Percentiles rank a stretch among this genome's conserved stretches.
Conservation (phyloP, 2,329 filamentous ascomycete genomes). For the Chaetothyriales sp. region DNA sequence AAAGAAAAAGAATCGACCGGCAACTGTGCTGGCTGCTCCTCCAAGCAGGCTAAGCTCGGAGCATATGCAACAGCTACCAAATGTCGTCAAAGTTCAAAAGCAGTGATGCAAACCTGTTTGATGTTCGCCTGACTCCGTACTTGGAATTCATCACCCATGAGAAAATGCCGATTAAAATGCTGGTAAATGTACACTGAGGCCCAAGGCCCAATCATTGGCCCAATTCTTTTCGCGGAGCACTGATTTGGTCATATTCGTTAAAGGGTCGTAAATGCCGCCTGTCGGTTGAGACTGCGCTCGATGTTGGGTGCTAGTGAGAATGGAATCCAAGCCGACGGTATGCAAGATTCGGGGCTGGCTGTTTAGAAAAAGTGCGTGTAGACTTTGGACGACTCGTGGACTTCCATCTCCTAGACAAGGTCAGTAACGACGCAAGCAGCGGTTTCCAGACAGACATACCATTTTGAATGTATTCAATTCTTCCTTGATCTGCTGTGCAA, state of each 20-base stretch:
- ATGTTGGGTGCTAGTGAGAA: neutral
- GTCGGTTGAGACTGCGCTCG: neutral
- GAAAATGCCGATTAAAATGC: neutral
- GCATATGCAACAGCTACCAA: neutral
- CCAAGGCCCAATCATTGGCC: neutral
- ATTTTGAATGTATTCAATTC: constrained; percentile 99
- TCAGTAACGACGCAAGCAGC: constrained; percentile 25
- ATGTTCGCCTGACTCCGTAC: neutral
- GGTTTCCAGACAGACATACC: constrained; percentile 40
- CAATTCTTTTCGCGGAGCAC: neutral
- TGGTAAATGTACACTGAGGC: neutral
- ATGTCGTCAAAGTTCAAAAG: neutral
- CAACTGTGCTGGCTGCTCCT: neutral
- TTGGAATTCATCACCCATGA: neutral
- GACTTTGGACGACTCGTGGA: constrained; percentile 95
- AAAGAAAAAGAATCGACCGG: neutral
- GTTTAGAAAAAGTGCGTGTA: constrained; percentile 95
- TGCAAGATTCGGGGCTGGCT: constrained; percentile 5
- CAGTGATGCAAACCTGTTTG: neutral
- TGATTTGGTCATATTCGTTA: neutral
- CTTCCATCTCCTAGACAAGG: constrained; percentile 78
- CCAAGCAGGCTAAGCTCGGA: neutral
- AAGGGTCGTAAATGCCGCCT: neutral
- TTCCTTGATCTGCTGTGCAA: constrained; percentile 98
- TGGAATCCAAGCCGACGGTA: constrained; percentile 1